phyloP scores from a whole-genome alignment of 1,139 yeast species.

The Suhomyces maxii region DNA sequence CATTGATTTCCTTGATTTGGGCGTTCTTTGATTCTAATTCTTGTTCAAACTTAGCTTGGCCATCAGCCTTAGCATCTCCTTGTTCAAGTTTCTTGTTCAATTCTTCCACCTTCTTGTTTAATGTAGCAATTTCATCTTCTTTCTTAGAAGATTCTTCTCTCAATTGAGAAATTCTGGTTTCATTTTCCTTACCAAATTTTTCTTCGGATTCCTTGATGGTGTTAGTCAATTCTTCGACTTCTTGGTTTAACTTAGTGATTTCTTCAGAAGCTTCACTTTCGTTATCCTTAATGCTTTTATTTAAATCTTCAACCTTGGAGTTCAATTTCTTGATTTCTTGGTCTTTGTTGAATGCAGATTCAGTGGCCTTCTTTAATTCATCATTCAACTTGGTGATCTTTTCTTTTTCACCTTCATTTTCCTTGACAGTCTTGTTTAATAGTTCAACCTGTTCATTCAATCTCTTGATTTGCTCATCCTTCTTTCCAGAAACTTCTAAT shows the following conservation, averaged over 20 bases:
- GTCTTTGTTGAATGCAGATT: not conserved
- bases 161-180: not conserved
- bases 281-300: not conserved
- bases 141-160: not conserved
- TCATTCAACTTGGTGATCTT: not conserved
- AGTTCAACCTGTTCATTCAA: not conserved
- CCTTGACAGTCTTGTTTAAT: not conserved
- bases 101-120: not conserved
- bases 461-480: not conserved
- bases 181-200: not conserved
- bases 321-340: not conserved
- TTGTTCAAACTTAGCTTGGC: not conserved
- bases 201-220: not conserved
- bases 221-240: not conserved
- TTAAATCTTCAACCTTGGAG: not conserved
- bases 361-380: not conserved
- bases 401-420: not conserved
- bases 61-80: not conserved
- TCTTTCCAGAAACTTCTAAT: conserved; percentile 1
- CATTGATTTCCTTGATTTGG: not conserved
- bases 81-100: not conserved
- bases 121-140: not conserved
- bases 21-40: conserved; percentile 1
- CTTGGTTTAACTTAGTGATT: not conserved
- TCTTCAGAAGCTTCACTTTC: not conserved